These are phyloP conservation scores for Ascochyta fabae DNA, from an alignment of 2,329 filamentous ascomycete species.

Conservation along the genomic window DNA sequence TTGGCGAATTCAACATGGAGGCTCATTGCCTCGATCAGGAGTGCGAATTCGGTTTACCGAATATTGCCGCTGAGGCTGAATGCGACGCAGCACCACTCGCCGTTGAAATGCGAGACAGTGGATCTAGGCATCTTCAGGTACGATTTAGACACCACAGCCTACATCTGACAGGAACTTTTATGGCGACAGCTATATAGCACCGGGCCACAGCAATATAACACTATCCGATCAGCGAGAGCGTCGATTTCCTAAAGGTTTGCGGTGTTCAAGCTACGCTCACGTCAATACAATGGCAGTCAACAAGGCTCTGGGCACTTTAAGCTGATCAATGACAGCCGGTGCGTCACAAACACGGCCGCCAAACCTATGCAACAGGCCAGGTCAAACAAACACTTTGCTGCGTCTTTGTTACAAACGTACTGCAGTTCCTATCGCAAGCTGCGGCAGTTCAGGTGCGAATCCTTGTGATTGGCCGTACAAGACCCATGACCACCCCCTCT, in stretches of 20 bases:
- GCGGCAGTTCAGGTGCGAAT: not conserved
- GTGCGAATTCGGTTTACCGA: not conserved
- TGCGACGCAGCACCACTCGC: not conserved
- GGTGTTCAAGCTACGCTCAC: not conserved
- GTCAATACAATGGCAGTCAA: not conserved
- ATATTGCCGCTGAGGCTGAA: constrained; percentile 3
- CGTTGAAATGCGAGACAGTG: not conserved
- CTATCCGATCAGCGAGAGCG: no score
- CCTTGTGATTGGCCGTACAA: constrained; percentile 1
- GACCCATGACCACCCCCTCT: constrained; percentile 13
- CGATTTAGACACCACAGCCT: not conserved
- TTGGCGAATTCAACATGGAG: not conserved
- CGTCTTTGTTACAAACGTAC: not conserved
- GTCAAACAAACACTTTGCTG: not conserved
- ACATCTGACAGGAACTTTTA: not conserved
- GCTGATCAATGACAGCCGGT: not conserved
- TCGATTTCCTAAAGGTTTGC: not conserved
- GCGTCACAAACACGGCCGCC: not conserved
- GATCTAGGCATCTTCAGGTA: not conserved
- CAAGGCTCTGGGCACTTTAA: not conserved
- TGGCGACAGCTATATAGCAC: not conserved
- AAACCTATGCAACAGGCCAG: not conserved
- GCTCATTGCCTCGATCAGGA: not conserved
- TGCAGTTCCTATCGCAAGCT: not conserved
- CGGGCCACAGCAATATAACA: not conserved